Base-by-base conservation (phyloP, 805 yeast species). In the Saturnispora gosingensis region DNA sequence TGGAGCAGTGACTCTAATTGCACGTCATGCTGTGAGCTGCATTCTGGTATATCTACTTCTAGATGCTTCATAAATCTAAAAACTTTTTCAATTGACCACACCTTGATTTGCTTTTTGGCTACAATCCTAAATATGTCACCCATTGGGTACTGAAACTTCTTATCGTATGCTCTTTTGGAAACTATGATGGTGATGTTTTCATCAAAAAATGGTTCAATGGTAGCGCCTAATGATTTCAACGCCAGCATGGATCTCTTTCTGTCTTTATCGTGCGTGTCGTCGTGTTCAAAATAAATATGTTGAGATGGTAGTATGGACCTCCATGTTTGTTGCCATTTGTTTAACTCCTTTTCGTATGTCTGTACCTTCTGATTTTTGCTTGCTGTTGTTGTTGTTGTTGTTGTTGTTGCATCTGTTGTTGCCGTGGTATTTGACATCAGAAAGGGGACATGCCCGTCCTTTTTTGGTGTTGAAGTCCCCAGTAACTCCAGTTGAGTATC, bases 81-180 rank as follows among this genome's bases (percentile, higher is more conserved):
- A 2, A 90, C 88, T 66, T 90, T 91, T 51, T 88, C 95, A 60
- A 79, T 82, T 39, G 83, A 80, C 97, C 97, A 91, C 24, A 90
- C 85, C 65, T 90, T 88, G 65, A 85, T 77, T 54, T 79, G 80
- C 49, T 74, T 75, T 46, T 71, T 72, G 32, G 69, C 65, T 5
- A 90, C 95, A 55, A 80, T 76, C 49, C 77, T 72, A 58, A 88
- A 76, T 8, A 88, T 80, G 63, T 90, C 95, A 53, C 77, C 66
- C 59, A 67, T 55, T 63, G 68, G 72, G 62, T 82, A 78, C 11
- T 64, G 72, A 40, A 59, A 62, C 54, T 56, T 60, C 53, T 74
- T 56, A 59, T 72, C 65, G 63, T 71, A 69, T 46, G 73, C 62
- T 54, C 96, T 73, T 56, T 82, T 74, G 13, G 93, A 81, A 22